phyloP scores from a whole-genome alignment of 106 monocot species.

The Ottelia alismoides region DNA sequence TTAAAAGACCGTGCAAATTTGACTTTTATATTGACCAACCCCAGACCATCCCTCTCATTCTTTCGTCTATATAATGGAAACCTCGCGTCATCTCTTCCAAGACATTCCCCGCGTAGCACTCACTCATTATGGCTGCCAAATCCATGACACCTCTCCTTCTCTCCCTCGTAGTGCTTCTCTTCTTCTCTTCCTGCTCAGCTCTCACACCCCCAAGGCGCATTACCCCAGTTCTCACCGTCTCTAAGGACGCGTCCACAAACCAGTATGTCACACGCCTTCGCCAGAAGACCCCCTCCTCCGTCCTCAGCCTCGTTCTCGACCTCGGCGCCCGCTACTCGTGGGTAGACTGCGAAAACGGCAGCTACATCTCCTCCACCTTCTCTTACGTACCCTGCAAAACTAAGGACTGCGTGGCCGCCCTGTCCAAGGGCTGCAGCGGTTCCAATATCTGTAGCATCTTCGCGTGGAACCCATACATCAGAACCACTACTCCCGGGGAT shows the following conservation, averaged over 20 bases:
- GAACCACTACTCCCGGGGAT: conserved; percentile 21
- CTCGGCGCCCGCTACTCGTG: conserved; percentile 30
- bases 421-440: too few species aligned
- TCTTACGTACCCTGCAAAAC: conserved; percentile 29
- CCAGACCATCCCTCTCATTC: too few species aligned
- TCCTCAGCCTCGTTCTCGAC: conserved; percentile 25
- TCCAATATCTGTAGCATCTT: conserved; percentile 30
- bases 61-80: too few species aligned
- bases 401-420: conserved; percentile 31
- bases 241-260: conserved; percentile 22
- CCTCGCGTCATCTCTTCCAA: too few species aligned
- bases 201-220: not conserved
- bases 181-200: not conserved
- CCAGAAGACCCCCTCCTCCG: conserved; percentile 22
- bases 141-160: too few species aligned
- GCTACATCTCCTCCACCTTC: conserved; percentile 27
- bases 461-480: conserved; percentile 35
- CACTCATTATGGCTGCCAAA: too few species aligned
- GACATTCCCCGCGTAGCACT: too few species aligned
- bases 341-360: conserved; percentile 19
- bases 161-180: not conserved
- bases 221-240: conserved; percentile 21
- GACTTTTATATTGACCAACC: too few species aligned
- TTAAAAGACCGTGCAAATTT: too few species aligned
- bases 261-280: conserved; percentile 8